Percentiles rank a stretch among this genome's conserved stretches.
These are phyloP conservation scores for Melianthus villosus DNA, from an alignment of 441 rosid species.

Conservation along the genomic window DNA sequence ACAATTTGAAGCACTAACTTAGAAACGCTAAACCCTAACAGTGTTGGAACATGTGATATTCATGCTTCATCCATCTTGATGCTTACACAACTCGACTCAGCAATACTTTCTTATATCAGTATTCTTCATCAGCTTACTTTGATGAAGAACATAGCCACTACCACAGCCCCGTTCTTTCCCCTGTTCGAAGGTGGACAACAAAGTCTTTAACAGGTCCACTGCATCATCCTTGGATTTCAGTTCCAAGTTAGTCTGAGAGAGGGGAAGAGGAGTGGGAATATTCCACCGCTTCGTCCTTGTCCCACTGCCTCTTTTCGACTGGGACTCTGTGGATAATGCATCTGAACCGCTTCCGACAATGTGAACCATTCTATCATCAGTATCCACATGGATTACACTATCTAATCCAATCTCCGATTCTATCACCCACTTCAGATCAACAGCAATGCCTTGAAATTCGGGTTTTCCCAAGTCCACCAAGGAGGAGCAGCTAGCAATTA, in stretches of 20 bases:
- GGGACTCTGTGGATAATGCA: constrained; percentile 40
- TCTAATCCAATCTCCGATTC: constrained; percentile 63
- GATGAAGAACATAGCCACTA: constrained; percentile 36
- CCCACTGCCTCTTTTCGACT: constrained; percentile 22
- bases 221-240: constrained; percentile 40
- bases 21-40: no score
- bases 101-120: no score
- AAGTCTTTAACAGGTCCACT: constrained; percentile 25
- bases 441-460: constrained; percentile 52
- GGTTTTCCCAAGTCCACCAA: constrained; percentile 49
- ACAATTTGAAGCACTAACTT: no score
- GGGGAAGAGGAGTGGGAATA: constrained; percentile 46
- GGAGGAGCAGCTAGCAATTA: constrained; percentile 53
- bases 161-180: constrained; percentile 50
- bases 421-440: constrained; percentile 51
- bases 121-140: no score
- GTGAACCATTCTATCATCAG: constrained; percentile 39
- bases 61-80: no score
- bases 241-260: constrained; percentile 58
- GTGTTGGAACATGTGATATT: no score
- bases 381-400: constrained; percentile 61
- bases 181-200: constrained; percentile 43
- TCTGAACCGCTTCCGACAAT: constrained; percentile 77
- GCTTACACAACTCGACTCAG: no score
- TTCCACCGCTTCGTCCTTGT: constrained; percentile 39